Evolutionary conservation across 768 basidiomycete species (phyloP).

Genomic region (Suillus luteus): DNA sequence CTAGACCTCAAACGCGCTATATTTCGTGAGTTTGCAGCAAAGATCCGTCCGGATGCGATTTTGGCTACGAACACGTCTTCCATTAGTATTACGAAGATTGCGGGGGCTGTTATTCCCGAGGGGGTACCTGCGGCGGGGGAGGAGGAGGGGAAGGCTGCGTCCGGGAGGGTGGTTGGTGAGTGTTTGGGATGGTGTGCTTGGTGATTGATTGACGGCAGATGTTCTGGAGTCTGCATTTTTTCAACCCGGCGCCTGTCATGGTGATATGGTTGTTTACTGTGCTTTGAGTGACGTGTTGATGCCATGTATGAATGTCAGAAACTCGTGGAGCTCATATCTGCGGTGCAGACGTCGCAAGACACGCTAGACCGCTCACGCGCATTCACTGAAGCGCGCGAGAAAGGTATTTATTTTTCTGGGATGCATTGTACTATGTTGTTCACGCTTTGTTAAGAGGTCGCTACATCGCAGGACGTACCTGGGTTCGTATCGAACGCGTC

Average conservation of each 20-base stretch:
- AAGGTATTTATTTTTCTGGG: conserved; percentile 49
- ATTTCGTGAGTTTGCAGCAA: conserved; percentile 68
- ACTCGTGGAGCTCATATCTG: conserved; percentile 92
- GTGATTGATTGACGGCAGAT: conserved; percentile 6
- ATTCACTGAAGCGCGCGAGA: conserved; percentile 89
- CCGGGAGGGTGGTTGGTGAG: conserved; percentile 82
- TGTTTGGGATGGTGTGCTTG: not conserved
- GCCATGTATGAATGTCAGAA: conserved; percentile 46
- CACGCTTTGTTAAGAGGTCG: conserved; percentile 64
- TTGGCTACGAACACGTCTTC: conserved; percentile 93
- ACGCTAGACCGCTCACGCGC: conserved; percentile 75
- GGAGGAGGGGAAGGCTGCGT: conserved; percentile 59
- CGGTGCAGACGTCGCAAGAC: conserved; percentile 81
- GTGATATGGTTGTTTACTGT: conserved; percentile 40
- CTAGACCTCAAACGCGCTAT: conserved; percentile 76
- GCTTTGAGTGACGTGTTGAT: not conserved
- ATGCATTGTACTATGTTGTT: not conserved
- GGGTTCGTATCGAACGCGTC: conserved; percentile 93
- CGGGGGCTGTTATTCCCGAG: conserved; percentile 69
- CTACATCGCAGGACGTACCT: conserved; percentile 88
- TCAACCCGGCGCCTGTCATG: conserved; percentile 98
- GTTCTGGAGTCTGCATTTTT: conserved; percentile 79
- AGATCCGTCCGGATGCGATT: conserved; percentile 72
- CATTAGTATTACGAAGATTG: conserved; percentile 94
- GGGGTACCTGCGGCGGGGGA: conserved; percentile 60